A percentile compares a stretch with the other conserved stretches of the same genome.
Conservation (phyloP, 441 rosid species). For the Omphalea diandra region DNA sequence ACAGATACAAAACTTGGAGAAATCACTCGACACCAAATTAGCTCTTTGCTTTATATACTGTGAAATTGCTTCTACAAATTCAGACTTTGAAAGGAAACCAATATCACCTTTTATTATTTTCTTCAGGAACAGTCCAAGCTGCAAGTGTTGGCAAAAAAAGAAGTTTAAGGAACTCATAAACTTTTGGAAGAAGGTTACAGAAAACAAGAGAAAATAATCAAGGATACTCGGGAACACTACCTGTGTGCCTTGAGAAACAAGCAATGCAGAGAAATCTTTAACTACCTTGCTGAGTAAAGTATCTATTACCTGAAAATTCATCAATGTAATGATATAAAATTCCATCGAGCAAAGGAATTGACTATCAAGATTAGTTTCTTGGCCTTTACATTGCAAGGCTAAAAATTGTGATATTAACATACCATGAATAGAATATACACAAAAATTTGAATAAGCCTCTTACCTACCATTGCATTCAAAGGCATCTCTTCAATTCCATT, state of each 20-base stretch:
- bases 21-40: constrained; percentile 56
- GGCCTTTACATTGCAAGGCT: too few species aligned
- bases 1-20: constrained; percentile 72
- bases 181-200: too few species aligned
- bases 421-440: not conserved
- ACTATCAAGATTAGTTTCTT: not conserved
- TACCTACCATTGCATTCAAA: constrained; percentile 97
- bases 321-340: constrained; percentile 15
- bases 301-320: constrained; percentile 66
- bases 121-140: constrained; percentile 77
- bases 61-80: constrained; percentile 68
- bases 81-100: constrained; percentile 55
- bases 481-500: constrained; percentile 65
- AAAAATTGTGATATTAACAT: not conserved
- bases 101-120: constrained; percentile 68
- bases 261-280: constrained; percentile 82
- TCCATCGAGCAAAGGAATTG: constrained; percentile 11
- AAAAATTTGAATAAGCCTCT: constrained; percentile 33
- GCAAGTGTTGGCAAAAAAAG: constrained; percentile 21
- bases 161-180: too few species aligned
- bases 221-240: constrained; percentile 30
- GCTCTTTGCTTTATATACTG: constrained; percentile 64
- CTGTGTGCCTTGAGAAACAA: constrained; percentile 90
- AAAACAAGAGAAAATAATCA: not conserved
- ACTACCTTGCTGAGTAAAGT: constrained; percentile 80